Base-by-base conservation (phyloP, 2,329 filamentous ascomycete species). In the Pseudocercospora musae region DNA sequence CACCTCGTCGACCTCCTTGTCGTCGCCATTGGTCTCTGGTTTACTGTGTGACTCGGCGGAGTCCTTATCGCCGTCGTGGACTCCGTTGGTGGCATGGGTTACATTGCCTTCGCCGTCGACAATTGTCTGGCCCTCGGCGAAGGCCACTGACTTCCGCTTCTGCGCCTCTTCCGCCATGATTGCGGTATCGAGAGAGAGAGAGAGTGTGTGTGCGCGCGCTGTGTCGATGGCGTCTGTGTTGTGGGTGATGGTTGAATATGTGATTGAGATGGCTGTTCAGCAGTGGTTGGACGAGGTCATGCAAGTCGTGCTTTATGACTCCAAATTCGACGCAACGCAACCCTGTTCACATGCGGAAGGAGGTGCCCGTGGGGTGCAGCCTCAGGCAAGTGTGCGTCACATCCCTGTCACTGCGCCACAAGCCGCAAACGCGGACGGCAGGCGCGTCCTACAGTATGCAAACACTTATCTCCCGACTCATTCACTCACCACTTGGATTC, bases 91-190 rank as follows among this genome's bases (percentile, higher is more conserved):
- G 54, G 63, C 62, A 79, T 90, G 88, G 73, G 86, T 91, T 75
- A 97, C 87, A 76, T 89, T 87, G 73, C 94, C 94, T 84, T 96
- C 91, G 78, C 87, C 86, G 82, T 96, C 91, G 77, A 97, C 93
- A 73, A 96, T 87, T 69, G 90, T 85, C 72, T 91, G 86, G 74
- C 91, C 91, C 79, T 95, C 90, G 76, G 89, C 93, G 78, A 98
- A 98, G 68, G 92, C 89, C 74, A 98, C 94, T 52, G 92, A 96
- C 81, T 98, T 96, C 80, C 93, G 90, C 74, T 89, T 87, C 78
- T 90, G 54, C 92, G 65, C 77, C 73, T 60, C 71, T 70, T 82
- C 82, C 71, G 81, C 80, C 82, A 84, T 84, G 77, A 78, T 82
- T 79, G 79, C 77, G 77, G 71, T 65, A 11, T 49, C 31, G 50